Evolutionary conservation across 192 early-diverging fungal genomes (phyloP).

Genomic region (Pilaira anomala): DNA sequence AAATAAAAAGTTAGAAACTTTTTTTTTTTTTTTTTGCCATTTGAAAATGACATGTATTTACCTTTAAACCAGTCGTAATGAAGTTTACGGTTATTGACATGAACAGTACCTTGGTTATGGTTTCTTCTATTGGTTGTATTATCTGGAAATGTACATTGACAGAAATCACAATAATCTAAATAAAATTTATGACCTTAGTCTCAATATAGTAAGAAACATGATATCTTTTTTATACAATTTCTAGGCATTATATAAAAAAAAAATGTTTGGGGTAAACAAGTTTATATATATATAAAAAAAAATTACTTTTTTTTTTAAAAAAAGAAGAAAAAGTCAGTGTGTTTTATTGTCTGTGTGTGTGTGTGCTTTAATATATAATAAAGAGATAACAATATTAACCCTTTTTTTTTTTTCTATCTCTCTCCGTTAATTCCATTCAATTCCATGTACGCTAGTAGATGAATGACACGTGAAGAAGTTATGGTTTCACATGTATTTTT

Average conservation of each 20-base stretch:
- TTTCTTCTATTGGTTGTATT: constrained; percentile 38
- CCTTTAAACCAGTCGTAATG: constrained; percentile 43
- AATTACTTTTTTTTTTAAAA: too few species aligned
- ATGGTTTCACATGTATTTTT: constrained; percentile 21
- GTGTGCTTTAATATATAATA: too few species aligned
- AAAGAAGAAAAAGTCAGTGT: background rate
- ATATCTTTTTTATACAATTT: constrained; percentile 12
- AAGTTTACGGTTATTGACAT: constrained; percentile 27
- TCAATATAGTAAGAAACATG: background rate
- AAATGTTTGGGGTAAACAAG: background rate
- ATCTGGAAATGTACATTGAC: constrained; percentile 43
- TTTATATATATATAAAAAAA: background rate
- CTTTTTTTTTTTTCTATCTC: too few species aligned
- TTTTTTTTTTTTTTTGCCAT: background rate
- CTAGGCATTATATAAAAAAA: constrained; percentile 12
- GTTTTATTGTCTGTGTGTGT: too few species aligned
- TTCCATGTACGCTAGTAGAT: background rate
- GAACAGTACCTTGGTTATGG: constrained; percentile 34
- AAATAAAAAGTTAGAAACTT: background rate
- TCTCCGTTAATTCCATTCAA: too few species aligned
- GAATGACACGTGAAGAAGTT: constrained; percentile 12
- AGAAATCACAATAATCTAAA: constrained; percentile 43
- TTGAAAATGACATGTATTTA: background rate
- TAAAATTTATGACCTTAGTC: background rate
- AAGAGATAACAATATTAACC: too few species aligned